These are phyloP conservation scores for Neurospora crassa DNA, from an alignment of 2,329 filamentous ascomycete genomes.

Conservation along the genomic window DNA sequence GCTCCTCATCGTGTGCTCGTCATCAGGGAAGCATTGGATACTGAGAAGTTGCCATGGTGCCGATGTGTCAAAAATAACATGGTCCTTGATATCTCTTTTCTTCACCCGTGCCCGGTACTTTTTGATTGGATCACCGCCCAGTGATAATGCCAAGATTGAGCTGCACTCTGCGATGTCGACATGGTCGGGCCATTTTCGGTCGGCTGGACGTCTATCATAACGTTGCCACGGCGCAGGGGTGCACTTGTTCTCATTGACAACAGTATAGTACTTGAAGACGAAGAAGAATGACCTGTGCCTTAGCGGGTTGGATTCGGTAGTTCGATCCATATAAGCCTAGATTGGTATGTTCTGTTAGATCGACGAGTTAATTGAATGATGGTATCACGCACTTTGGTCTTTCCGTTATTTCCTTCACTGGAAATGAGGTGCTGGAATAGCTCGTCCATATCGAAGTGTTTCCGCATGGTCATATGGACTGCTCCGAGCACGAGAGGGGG, in stretches of 20 bases:
- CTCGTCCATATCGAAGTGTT: constrained; percentile 54
- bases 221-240: constrained; percentile 51
- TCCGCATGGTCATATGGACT: constrained; percentile 46
- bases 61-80: constrained; percentile 48
- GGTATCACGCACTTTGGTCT: constrained; percentile 21
- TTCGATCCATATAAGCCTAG: constrained; percentile 38
- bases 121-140: constrained; percentile 41
- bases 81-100: constrained; percentile 35
- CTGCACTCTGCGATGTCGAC: constrained; percentile 51
- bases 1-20: constrained; percentile 43
- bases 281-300: constrained; percentile 51
- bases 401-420: constrained; percentile 29
- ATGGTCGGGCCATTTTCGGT: constrained; percentile 34
- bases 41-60: constrained; percentile 51
- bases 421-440: constrained; percentile 45
- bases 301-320: constrained; percentile 33
- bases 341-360: not conserved
- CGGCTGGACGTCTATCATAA: constrained; percentile 36
- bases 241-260: constrained; percentile 41
- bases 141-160: constrained; percentile 47
- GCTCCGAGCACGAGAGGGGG: constrained; percentile 50
- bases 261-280: constrained; percentile 56
- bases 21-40: constrained; percentile 50
- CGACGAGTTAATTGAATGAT: not conserved
- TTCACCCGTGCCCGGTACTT: constrained; percentile 37